A percentile compares a stretch with the other conserved stretches of the same genome.
These are phyloP conservation scores for Casuarina equisetifolia DNA, from an alignment of 306 rosid species.

Conservation along the genomic window DNA sequence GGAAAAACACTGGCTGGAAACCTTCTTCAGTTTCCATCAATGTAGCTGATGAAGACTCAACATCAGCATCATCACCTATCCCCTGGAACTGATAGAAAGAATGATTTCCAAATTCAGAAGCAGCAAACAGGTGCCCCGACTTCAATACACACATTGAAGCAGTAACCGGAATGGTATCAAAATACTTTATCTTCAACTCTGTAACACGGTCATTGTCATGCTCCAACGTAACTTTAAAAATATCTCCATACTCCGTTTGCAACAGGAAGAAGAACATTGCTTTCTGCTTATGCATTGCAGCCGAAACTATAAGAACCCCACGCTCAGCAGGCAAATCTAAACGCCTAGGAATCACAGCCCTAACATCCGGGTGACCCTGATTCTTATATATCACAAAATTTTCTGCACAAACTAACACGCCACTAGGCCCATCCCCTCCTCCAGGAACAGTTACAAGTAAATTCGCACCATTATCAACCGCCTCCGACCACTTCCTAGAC, in stretches of 20 bases:
- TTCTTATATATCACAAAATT: constrained; percentile 95
- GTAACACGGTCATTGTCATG: constrained; percentile 73
- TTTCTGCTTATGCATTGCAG: constrained; percentile 83
- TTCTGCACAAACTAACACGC: constrained; percentile 94
- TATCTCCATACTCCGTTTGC: constrained; percentile 97
- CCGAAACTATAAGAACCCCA: constrained; percentile 90
- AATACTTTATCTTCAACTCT: constrained; percentile 80
- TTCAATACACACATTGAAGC: constrained; percentile 94
- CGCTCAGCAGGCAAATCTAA: constrained; percentile 83
- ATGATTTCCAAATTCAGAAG: constrained; percentile 94
- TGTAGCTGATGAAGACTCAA: constrained; percentile 82
- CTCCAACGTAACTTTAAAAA: constrained; percentile 84
- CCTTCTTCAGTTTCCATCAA: constrained; percentile 91
- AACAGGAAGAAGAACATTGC: constrained; percentile 81
- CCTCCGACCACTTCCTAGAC: constrained; percentile 93
- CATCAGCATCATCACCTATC: constrained; percentile 90
- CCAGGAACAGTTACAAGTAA: constrained; percentile 96
- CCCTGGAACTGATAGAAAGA: constrained; percentile 82
- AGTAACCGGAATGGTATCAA: constrained; percentile 91
- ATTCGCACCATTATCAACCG: constrained; percentile 93
- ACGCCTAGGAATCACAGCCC: constrained; percentile 94
- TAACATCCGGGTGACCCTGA: constrained; percentile 79
- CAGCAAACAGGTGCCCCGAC: constrained; percentile 87
- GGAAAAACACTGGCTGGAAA: constrained; percentile 87
- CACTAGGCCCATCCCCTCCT: constrained; percentile 96